These are phyloP conservation scores for Suhomyces choctaworum DNA, from an alignment of 1,139 yeast genomes.

Conservation along the genomic window DNA sequence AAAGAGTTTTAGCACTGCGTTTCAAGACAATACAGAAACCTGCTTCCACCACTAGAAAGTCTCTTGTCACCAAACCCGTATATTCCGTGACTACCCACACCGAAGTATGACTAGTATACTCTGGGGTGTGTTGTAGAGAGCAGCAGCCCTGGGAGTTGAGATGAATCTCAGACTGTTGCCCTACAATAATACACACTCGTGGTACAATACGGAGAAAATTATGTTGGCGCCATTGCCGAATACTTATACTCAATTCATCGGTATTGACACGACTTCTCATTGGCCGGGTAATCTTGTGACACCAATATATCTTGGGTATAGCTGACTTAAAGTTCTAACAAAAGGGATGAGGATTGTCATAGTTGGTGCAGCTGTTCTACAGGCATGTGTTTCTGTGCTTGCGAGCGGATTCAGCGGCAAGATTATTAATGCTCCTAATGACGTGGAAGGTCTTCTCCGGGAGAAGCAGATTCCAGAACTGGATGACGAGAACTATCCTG, in stretches of 20 bases:
- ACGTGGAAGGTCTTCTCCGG: constrained; percentile 24
- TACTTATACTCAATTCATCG: constrained; percentile 10
- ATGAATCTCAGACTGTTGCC: constrained; percentile 37
- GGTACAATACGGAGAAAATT: constrained; percentile 43
- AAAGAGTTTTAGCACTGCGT: constrained; percentile 13
- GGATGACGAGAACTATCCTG: constrained; percentile 39
- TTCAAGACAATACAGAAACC: constrained; percentile 7
- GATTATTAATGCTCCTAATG: constrained; percentile 28
- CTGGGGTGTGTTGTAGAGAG: constrained; percentile 58
- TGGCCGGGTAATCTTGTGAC: constrained; percentile 15
- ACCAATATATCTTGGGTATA: too few species aligned
- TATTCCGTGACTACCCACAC: constrained; percentile 43
- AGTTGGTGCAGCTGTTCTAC: constrained; percentile 1
- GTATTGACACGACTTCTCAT: neutral
- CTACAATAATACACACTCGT: constrained; percentile 56
- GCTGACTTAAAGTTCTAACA: neutral
- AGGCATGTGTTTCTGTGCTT: neutral
- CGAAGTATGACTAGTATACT: constrained; percentile 39
- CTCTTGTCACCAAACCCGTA: constrained; percentile 40
- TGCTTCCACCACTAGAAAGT: constrained; percentile 8
- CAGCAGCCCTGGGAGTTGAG: constrained; percentile 38
- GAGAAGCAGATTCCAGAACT: constrained; percentile 23
- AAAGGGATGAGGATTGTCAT: neutral
- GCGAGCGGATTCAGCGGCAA: constrained; percentile 14
- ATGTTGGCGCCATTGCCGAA: neutral